Conservation (phyloP, 495 filamentous ascomycete species). For the Daldinia decipiens region DNA sequence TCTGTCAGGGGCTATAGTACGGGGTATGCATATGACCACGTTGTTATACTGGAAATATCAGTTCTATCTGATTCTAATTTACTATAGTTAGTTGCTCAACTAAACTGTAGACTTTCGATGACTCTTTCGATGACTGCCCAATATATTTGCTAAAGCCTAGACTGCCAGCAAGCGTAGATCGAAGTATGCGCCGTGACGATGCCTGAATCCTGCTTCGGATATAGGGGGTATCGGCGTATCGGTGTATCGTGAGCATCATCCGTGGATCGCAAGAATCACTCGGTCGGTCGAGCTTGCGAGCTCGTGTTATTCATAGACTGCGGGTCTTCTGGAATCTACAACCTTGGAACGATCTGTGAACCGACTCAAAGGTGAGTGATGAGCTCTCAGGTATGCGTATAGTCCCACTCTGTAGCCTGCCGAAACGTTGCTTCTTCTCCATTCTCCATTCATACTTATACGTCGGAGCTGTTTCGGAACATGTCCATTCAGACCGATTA, state of each 20-base stretch:
- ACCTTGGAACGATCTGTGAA: conserved; percentile 10
- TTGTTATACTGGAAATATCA: conserved; percentile 2
- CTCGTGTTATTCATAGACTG: conserved; percentile 6
- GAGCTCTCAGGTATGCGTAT: conserved; percentile 20
- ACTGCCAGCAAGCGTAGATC: neutral
- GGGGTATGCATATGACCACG: conserved; percentile 29
- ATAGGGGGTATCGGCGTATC: conserved; percentile 5
- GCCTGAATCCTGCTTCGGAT: neutral
- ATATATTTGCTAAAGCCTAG: neutral
- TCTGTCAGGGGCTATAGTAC: conserved; percentile 14
- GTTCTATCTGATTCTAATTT: neutral
- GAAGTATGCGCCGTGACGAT: conserved; percentile 17
- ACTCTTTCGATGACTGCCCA: conserved; percentile 1
- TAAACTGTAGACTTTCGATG: conserved; percentile 4
- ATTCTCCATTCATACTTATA: conserved; percentile 10
- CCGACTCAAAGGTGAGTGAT: conserved; percentile 9
- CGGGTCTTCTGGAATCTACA: conserved; percentile 19
- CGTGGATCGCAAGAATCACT: conserved; percentile 14
- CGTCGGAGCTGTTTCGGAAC: conserved; percentile 13
- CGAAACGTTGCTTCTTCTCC: conserved; percentile 15
- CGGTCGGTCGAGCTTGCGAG: conserved; percentile 16
- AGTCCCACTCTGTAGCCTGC: conserved; percentile 17
- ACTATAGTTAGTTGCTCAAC: neutral
- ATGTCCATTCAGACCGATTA: conserved; percentile 19
- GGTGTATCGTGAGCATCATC: neutral